Evolutionary conservation across 169 alveolate genomes (phyloP).

Genomic region (Plasmodium reichenowi): DNA sequence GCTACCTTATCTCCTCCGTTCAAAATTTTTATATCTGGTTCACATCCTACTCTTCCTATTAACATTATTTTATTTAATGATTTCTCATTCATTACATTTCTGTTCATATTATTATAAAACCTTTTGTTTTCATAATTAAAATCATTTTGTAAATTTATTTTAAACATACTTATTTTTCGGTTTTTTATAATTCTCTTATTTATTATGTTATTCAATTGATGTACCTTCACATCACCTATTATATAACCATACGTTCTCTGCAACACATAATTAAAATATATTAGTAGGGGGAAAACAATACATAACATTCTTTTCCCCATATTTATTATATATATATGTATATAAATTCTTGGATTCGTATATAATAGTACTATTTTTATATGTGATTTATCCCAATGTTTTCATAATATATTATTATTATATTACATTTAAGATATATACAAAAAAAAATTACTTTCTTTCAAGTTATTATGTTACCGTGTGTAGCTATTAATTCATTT

Average conservation of each 20-base stretch:
- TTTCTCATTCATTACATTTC: constrained; percentile 36
- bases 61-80: constrained; percentile 65
- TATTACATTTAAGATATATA: no score
- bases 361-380: no score
- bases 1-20: constrained; percentile 79
- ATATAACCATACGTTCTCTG: constrained; percentile 20
- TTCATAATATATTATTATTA: no score
- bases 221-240: constrained; percentile 14
- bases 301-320: no score
- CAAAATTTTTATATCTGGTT: constrained; percentile 77
- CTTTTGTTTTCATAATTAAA: constrained; percentile 30
- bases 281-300: no score
- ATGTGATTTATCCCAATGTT: no score
- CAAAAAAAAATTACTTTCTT: no score
- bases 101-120: constrained; percentile 12
- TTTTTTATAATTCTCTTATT: constrained; percentile 9
- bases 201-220: not conserved
- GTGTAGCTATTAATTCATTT: no score
- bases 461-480: no score
- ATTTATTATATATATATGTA: no score
- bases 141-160: constrained; percentile 39
- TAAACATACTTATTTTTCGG: constrained; percentile 7
- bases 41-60: constrained; percentile 78
- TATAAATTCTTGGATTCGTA: no score
- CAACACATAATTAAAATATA: not conserved